Evolutionary conservation across 2,329 filamentous ascomycete genomes (phyloP).

Genomic region (Penicillium sp.): DNA sequence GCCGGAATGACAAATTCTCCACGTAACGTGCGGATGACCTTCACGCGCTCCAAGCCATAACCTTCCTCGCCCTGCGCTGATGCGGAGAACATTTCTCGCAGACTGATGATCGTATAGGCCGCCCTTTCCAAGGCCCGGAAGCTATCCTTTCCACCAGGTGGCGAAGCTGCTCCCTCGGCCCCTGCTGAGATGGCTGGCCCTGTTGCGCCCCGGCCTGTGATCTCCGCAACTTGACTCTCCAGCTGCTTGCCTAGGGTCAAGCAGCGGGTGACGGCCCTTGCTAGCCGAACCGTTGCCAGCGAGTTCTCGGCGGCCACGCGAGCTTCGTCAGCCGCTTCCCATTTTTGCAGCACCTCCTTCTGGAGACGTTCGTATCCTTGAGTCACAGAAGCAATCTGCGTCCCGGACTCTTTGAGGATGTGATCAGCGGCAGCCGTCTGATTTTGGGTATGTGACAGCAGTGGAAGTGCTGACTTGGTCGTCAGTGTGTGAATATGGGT

Average conservation of each 20-base stretch:
- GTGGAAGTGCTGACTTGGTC: constrained; percentile 76
- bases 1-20: constrained; percentile 69
- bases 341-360: constrained; percentile 80
- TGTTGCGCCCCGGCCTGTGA: constrained; percentile 48
- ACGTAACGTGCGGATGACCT: constrained; percentile 70
- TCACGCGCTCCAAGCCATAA: constrained; percentile 71
- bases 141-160: constrained; percentile 60
- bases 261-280: constrained; percentile 73
- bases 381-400: constrained; percentile 76
- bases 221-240: constrained; percentile 78
- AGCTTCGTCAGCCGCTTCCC: constrained; percentile 83
- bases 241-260: constrained; percentile 82
- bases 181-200: constrained; percentile 27
- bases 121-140: constrained; percentile 79
- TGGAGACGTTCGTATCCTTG: constrained; percentile 84
- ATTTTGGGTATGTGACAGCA: constrained; percentile 74
- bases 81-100: constrained; percentile 71
- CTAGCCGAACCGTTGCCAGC: constrained; percentile 76
- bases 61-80: constrained; percentile 73
- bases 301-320: constrained; percentile 74
- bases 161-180: constrained; percentile 34
- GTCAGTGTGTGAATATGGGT: constrained; percentile 91
- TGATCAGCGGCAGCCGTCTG: constrained; percentile 71
- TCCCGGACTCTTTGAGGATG: constrained; percentile 75
- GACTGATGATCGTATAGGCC: constrained; percentile 72